phyloP scores from a whole-genome alignment of 768 basidiomycete genomes.

The Leccinum aurantiacum region DNA sequence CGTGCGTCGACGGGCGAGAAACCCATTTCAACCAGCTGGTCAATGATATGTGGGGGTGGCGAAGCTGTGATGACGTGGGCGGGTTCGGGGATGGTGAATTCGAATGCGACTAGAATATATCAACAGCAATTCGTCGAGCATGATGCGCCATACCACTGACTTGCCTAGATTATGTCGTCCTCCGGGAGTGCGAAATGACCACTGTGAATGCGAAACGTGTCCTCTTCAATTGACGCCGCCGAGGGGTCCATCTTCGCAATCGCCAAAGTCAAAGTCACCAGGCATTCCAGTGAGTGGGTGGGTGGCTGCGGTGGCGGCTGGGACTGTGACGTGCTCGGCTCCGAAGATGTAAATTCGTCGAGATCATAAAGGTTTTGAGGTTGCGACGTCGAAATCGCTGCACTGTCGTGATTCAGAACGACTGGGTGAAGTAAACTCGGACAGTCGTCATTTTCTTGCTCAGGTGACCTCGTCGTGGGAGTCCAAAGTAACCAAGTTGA shows the following conservation, averaged over 20 bases:
- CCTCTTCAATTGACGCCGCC: conserved; percentile 28
- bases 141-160: too few relatives aligned
- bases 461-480: conserved; percentile 26
- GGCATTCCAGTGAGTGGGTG: conserved; percentile 38
- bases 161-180: too few relatives aligned
- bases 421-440: conserved; percentile 24
- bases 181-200: too few relatives aligned
- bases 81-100: too few relatives aligned
- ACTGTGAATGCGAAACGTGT: not conserved
- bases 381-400: not conserved
- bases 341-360: conserved; percentile 40
- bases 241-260: conserved; percentile 44
- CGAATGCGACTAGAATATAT: too few relatives aligned
- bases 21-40: too few relatives aligned
- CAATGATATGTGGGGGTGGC: too few relatives aligned
- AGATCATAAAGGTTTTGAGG: conserved; percentile 43
- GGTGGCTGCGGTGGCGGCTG: not conserved
- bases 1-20: too few relatives aligned
- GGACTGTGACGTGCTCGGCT: conserved; percentile 11
- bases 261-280: conserved; percentile 64
- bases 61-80: too few relatives aligned
- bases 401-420: conserved; percentile 3
- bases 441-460: conserved; percentile 37
- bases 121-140: too few relatives aligned
- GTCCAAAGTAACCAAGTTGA: not conserved